Percentiles rank a stretch among this genome's conserved stretches.
Conservation (phyloP, 2,329 filamentous ascomycete species). For the Venturia asperata region DNA sequence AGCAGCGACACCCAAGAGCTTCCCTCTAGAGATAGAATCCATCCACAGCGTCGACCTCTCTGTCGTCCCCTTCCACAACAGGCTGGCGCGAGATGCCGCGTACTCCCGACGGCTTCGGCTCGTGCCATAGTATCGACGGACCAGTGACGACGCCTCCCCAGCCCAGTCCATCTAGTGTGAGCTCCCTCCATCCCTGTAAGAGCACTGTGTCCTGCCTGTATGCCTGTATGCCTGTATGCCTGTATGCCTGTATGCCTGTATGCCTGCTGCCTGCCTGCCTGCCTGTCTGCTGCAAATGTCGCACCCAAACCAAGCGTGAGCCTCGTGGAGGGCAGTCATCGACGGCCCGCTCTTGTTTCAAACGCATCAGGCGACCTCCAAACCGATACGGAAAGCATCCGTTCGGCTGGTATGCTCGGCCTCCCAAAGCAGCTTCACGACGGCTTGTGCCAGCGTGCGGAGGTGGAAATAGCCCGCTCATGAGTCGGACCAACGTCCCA, state of each 20-base stretch:
- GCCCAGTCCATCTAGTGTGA: not conserved
- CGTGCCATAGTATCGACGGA: slow-evolving; percentile 5
- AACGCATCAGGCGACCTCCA: not conserved
- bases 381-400: not conserved
- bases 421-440: not conserved
- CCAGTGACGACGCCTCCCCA: not conserved
- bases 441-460: slow-evolving; percentile 1
- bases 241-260: too few species aligned
- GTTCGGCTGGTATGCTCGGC: slow-evolving; percentile 3
- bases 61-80: not conserved
- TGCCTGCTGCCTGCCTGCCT: too few species aligned
- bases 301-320: not conserved
- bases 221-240: too few species aligned
- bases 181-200: not conserved
- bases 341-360: slow-evolving; percentile 13
- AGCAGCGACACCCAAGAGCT: not conserved
- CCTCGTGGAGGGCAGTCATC: not conserved
- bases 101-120: slow-evolving; percentile 12
- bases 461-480: not conserved
- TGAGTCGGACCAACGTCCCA: not conserved
- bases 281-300: not conserved
- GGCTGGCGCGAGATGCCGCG: slow-evolving; percentile 8
- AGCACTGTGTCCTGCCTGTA: too few species aligned
- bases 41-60: too few species aligned
- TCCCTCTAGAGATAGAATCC: not conserved